Percentiles rank a stretch among this genome's conserved stretches.
phyloP scores from a whole-genome alignment of 2,329 filamentous ascomycete genomes.

The Penicillium sclerotigenum region DNA sequence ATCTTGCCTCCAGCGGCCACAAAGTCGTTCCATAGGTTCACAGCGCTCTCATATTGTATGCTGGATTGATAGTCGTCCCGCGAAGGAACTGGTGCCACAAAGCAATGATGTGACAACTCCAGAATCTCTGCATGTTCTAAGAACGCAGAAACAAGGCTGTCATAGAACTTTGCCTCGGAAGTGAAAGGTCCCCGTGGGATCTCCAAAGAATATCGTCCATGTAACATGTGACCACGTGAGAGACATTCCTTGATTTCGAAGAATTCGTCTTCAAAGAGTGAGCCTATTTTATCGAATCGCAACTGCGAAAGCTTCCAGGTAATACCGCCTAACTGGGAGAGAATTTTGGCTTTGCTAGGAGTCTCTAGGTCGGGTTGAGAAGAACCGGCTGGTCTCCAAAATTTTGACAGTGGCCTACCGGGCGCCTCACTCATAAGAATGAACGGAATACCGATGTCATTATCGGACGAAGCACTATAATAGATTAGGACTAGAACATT shows the following conservation, averaged over 20 bases:
- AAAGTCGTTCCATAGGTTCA: constrained; percentile 26
- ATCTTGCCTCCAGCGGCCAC: constrained; percentile 22
- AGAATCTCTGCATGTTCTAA: constrained; percentile 14
- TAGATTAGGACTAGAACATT: not conserved
- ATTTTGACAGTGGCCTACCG: not conserved
- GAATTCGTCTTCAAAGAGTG: not conserved
- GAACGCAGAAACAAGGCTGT: not conserved
- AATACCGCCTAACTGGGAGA: not conserved
- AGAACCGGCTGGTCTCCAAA: not conserved
- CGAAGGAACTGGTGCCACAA: constrained; percentile 13
- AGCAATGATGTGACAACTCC: constrained; percentile 15
- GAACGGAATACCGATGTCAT: not conserved
- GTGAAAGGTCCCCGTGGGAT: not conserved
- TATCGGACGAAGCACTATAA: not conserved
- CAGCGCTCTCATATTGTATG: constrained; percentile 15
- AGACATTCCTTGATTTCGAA: not conserved
- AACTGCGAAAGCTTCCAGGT: not conserved
- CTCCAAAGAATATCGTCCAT: not conserved
- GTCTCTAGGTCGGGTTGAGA: not conserved
- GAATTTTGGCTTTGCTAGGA: not conserved
- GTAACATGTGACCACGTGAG: not conserved
- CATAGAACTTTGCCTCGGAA: not conserved
- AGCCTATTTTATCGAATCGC: not conserved
- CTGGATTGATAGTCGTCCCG: constrained; percentile 10
- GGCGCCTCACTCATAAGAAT: not conserved